Evolutionary conservation across 768 basidiomycete genomes (phyloP).

Genomic region (Tricholoma terreum): DNA sequence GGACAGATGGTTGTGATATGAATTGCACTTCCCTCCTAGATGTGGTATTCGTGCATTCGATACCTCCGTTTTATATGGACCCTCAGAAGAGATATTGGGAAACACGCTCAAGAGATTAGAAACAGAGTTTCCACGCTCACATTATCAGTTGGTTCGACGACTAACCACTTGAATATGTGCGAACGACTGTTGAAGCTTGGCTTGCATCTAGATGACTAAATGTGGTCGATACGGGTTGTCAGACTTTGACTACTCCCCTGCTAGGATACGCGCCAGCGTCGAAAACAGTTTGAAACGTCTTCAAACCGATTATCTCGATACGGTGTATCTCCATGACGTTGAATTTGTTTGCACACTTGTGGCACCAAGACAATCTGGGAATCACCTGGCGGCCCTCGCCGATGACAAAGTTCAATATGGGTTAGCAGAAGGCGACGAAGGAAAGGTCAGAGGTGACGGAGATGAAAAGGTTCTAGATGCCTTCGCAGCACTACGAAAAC

Average conservation of each 20-base stretch:
- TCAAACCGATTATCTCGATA: slow-evolving; percentile 75
- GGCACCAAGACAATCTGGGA: slow-evolving; percentile 48
- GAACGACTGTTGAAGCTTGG: neutral
- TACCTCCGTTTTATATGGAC: slow-evolving; percentile 78
- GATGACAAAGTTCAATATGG: slow-evolving; percentile 63
- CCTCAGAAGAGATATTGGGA: slow-evolving; percentile 76
- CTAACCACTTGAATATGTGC: neutral
- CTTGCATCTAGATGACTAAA: slow-evolving; percentile 67
- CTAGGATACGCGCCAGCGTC: slow-evolving; percentile 63
- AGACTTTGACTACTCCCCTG: slow-evolving; percentile 73
- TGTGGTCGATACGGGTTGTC: slow-evolving; percentile 72
- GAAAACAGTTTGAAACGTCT: slow-evolving; percentile 63
- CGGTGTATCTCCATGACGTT: slow-evolving; percentile 81
- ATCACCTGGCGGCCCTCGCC: slow-evolving; percentile 52
- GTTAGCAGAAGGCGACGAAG: slow-evolving; percentile 54
- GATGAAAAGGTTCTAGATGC: slow-evolving; percentile 73
- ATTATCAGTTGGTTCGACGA: slow-evolving; percentile 64
- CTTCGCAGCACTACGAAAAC: slow-evolving; percentile 56
- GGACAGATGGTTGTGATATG: neutral
- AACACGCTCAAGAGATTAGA: slow-evolving; percentile 56
- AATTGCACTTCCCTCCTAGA: slow-evolving; percentile 32
- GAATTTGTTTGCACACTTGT: slow-evolving; percentile 67
- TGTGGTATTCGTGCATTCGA: slow-evolving; percentile 84
- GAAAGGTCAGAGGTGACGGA: slow-evolving; percentile 57
- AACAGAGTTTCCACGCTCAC: slow-evolving; percentile 70